Conservation (phyloP, 139 green algal genomes). For the Chloropicon primus region DNA sequence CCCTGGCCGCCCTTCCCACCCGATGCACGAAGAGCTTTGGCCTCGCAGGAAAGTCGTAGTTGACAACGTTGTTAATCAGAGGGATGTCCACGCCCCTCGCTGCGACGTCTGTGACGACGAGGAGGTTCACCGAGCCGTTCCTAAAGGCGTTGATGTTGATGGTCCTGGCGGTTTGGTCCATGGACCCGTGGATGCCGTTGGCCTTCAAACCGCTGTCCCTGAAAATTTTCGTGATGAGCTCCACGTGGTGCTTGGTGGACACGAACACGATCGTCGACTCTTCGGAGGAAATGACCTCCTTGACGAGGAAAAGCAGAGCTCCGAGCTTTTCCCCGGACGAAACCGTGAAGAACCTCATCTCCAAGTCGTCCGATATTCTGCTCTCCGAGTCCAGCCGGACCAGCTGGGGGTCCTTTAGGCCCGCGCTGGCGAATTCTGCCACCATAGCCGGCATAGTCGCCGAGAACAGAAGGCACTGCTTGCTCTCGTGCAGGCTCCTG, state of each 20-base stretch:
- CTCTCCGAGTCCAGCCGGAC: slow-evolving; percentile 86
- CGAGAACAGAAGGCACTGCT: slow-evolving; percentile 89
- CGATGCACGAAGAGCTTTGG: slow-evolving; percentile 88
- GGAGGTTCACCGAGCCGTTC: slow-evolving; percentile 30
- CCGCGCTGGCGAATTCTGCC: slow-evolving; percentile 84
- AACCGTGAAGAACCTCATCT: slow-evolving; percentile 46
- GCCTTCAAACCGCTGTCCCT: slow-evolving; percentile 40
- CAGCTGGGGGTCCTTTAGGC: slow-evolving; percentile 70
- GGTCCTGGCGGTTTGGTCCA: slow-evolving; percentile 92
- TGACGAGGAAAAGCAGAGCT: slow-evolving; percentile 76
- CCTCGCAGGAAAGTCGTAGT: slow-evolving; percentile 87
- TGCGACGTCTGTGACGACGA: slow-evolving; percentile 96
- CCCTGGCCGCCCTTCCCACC: slow-evolving; percentile 59
- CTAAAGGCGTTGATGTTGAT: slow-evolving; percentile 89
- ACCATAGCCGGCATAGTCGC: slow-evolving; percentile 81
- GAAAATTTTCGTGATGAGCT: slow-evolving; percentile 74
- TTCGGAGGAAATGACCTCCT: slow-evolving; percentile 38
- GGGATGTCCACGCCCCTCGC: slow-evolving; percentile 95
- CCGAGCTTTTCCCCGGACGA: slow-evolving; percentile 71
- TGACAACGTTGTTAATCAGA: slow-evolving; percentile 96
- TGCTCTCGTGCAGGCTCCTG: slow-evolving; percentile 33
- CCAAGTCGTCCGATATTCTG: slow-evolving; percentile 71
- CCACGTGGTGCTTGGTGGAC: slow-evolving; percentile 85
- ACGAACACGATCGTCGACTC: slow-evolving; percentile 65
- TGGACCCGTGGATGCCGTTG: slow-evolving; percentile 72